These are phyloP conservation scores for Withania somnifera DNA, from an alignment of 305 asterid genomes.

Conservation along the genomic window DNA sequence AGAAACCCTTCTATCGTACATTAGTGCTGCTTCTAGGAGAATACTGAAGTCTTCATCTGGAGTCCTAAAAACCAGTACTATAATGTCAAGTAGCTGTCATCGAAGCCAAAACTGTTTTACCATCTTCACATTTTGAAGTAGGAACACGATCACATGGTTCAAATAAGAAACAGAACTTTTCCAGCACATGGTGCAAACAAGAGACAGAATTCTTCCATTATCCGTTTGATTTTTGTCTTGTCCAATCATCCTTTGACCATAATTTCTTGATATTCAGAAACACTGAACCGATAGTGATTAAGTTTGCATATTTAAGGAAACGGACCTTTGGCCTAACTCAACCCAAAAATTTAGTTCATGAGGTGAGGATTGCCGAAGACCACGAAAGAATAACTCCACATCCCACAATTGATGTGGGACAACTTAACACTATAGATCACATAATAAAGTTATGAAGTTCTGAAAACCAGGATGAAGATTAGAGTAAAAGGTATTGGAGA, in stretches of 20 bases:
- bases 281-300: not conserved
- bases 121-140: not conserved
- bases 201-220: not conserved
- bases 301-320: not conserved
- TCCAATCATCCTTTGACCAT: not conserved
- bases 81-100: not conserved
- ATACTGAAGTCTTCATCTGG: conserved; percentile 95
- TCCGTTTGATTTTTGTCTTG: not conserved
- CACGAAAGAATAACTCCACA: not conserved
- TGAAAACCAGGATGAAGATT: not conserved
- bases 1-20: conserved; percentile 93
- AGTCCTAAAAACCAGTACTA: conserved; percentile 45
- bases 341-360: not conserved
- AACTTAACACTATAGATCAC: not conserved
- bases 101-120: not conserved
- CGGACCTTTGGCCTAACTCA: not conserved
- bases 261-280: not conserved
- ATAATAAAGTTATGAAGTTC: not conserved
- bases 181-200: not conserved
- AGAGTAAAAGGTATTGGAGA: not conserved
- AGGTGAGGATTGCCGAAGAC: not conserved
- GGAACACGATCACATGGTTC: not conserved
- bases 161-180: not conserved
- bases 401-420: not conserved
- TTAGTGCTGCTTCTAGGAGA: conserved; percentile 90